Conservation (phyloP, 768 basidiomycete genomes). For the Termitomyces sp. region DNA sequence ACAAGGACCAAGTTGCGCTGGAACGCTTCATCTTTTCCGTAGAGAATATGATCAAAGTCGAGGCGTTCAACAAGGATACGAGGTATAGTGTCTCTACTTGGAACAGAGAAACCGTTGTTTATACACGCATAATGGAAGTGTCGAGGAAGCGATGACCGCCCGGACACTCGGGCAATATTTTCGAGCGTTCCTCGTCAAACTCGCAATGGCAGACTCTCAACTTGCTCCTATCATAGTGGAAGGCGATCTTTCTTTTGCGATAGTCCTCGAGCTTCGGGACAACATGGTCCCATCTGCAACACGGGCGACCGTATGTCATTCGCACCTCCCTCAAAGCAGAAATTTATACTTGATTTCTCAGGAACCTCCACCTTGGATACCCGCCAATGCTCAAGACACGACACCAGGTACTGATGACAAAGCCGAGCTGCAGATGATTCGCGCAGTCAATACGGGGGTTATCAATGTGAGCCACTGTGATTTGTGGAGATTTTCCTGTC, state of each 20-base stretch:
- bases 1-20: constrained; percentile 73
- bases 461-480: constrained; percentile 52
- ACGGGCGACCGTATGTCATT: constrained; percentile 37
- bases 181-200: constrained; percentile 78
- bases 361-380: constrained; percentile 80
- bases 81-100: constrained; percentile 38
- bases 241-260: constrained; percentile 78
- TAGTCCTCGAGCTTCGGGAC: constrained; percentile 79
- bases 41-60: constrained; percentile 76
- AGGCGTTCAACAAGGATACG: constrained; percentile 65
- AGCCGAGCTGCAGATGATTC: constrained; percentile 70
- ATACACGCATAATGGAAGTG: constrained; percentile 34
- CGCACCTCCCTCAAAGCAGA: not conserved
- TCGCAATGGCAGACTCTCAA: constrained; percentile 73
- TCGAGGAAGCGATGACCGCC: constrained; percentile 67
- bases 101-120: not conserved
- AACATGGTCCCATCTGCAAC: constrained; percentile 52
- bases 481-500: not conserved
- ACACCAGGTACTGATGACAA: constrained; percentile 61
- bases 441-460: constrained; percentile 81
- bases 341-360: constrained; percentile 20
- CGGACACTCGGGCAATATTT: constrained; percentile 70
- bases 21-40: constrained; percentile 89
- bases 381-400: constrained; percentile 66
- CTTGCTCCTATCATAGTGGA: constrained; percentile 49